A percentile compares a stretch with the other conserved stretches of the same genome.
These are phyloP conservation scores for Linum trigynum DNA, from an alignment of 345 rosid species.

Conservation along the genomic window DNA sequence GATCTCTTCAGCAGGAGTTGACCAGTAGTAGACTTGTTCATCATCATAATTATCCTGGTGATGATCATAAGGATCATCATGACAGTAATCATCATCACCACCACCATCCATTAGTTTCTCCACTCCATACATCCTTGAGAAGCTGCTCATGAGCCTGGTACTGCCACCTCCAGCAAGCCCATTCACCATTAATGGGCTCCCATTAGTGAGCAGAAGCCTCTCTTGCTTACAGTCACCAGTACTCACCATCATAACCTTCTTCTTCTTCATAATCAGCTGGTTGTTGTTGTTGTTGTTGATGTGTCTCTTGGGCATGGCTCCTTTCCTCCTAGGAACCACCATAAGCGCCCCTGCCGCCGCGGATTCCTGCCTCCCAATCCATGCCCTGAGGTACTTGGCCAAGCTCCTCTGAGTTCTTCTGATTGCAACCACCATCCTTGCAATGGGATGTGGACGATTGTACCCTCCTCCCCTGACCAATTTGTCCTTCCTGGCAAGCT, in stretches of 20 bases:
- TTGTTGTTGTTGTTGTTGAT: background rate
- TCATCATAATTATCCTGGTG: background rate
- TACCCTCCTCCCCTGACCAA: slow-evolving; percentile 3
- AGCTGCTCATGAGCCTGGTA: background rate
- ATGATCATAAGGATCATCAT: background rate
- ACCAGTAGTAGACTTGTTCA: slow-evolving; percentile 21
- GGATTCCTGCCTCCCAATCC: slow-evolving; percentile 38
- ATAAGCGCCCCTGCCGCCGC: slow-evolving; percentile 41
- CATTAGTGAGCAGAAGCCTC: slow-evolving; percentile 44
- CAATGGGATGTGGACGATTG: slow-evolving; percentile 26
- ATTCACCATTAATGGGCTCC: too few relatives aligned
- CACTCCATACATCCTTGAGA: slow-evolving; percentile 42
- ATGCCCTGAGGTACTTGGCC: slow-evolving; percentile 35
- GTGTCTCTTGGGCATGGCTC: slow-evolving; percentile 58
- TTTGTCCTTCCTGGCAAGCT: slow-evolving; percentile 55
- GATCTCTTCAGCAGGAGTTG: slow-evolving; percentile 46
- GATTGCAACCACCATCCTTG: slow-evolving; percentile 46
- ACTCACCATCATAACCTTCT: slow-evolving; percentile 30
- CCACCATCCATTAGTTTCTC: slow-evolving; percentile 15
- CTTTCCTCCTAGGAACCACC: slow-evolving; percentile 47
- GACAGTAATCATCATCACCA: background rate
- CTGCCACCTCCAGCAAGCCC: slow-evolving; percentile 23
- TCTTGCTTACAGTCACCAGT: slow-evolving; percentile 23
- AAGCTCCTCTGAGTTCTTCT: slow-evolving; percentile 50
- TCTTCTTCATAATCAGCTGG: slow-evolving; percentile 19